A percentile compares a stretch with the other conserved stretches of the same genome.
Conservation (phyloP, 2,329 filamentous ascomycete genomes). For the Cladosporium sp. region DNA sequence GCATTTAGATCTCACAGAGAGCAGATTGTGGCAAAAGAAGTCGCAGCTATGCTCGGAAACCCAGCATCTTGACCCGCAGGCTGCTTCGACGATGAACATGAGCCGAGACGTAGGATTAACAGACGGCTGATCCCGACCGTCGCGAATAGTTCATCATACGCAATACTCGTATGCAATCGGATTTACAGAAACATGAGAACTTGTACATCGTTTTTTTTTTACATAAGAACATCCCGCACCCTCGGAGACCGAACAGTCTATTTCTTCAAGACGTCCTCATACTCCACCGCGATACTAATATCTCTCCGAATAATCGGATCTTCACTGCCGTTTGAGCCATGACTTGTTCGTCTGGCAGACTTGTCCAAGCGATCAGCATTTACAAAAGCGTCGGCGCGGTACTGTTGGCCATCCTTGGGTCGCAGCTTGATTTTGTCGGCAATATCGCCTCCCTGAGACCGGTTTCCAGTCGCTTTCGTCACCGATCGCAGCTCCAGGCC, state of each 20-base stretch:
- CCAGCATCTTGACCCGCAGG: conserved; percentile 6
- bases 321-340: conserved; percentile 16
- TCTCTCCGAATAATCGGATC: conserved; percentile 25
- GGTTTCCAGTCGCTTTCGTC: background rate
- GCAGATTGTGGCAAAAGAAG: conserved; percentile 17
- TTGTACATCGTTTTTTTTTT: background rate
- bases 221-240: background rate
- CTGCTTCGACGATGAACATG: no score
- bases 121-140: no score
- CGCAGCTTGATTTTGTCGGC: conserved; percentile 12
- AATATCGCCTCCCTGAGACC: conserved; percentile 1
- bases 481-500: conserved; percentile 8
- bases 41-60: conserved; percentile 14
- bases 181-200: background rate
- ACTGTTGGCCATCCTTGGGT: conserved; percentile 15
- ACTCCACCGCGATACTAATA: conserved; percentile 19
- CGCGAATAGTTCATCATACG: no score
- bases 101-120: no score
- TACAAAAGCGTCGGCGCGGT: conserved; percentile 18
- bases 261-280: conserved; percentile 13
- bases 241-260: background rate
- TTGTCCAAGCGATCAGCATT: conserved; percentile 15
- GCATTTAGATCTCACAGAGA: conserved; percentile 70
- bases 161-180: no score
- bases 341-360: conserved; percentile 16